Evolutionary conservation across 768 basidiomycete genomes (phyloP).

Genomic region (Galerina marginata): DNA sequence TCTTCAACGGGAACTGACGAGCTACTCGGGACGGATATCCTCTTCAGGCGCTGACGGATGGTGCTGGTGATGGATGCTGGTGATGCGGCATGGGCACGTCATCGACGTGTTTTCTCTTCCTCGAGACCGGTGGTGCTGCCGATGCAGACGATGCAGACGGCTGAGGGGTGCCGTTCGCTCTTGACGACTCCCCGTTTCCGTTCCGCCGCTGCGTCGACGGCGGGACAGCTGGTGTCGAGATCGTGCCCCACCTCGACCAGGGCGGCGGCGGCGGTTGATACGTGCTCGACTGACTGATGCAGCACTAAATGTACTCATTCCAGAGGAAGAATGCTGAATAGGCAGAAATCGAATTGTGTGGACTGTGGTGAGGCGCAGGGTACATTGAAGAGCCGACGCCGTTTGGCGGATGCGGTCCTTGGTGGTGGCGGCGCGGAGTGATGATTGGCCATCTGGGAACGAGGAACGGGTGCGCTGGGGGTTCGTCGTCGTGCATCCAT

Average conservation of each 20-base stretch:
- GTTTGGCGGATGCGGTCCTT: constrained; percentile 19
- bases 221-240: constrained; percentile 50
- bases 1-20: constrained; percentile 36
- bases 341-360: constrained; percentile 14
- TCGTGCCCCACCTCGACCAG: constrained; percentile 55
- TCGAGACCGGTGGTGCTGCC: constrained; percentile 26
- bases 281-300: constrained; percentile 9
- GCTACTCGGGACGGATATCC: constrained; percentile 29
- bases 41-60: constrained; percentile 20
- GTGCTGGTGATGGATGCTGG: constrained; percentile 29
- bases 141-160: constrained; percentile 37
- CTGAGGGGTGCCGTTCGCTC: constrained; percentile 37
- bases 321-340: constrained; percentile 25
- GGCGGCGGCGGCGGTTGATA: constrained; percentile 41
- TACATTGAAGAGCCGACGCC: not conserved
- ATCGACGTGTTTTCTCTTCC: constrained; percentile 53
- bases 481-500: constrained; percentile 33
- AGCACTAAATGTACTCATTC: constrained; percentile 21
- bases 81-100: constrained; percentile 33
- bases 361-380: constrained; percentile 17
- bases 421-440: constrained; percentile 23
- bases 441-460: constrained; percentile 24
- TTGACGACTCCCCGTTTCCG: constrained; percentile 34
- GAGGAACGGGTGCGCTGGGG: constrained; percentile 26
- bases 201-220: constrained; percentile 48